A percentile compares a stretch with the other conserved stretches of the same genome.
Conservation (phyloP, 352 stramenopile species). For the Pythium monospermum region DNA sequence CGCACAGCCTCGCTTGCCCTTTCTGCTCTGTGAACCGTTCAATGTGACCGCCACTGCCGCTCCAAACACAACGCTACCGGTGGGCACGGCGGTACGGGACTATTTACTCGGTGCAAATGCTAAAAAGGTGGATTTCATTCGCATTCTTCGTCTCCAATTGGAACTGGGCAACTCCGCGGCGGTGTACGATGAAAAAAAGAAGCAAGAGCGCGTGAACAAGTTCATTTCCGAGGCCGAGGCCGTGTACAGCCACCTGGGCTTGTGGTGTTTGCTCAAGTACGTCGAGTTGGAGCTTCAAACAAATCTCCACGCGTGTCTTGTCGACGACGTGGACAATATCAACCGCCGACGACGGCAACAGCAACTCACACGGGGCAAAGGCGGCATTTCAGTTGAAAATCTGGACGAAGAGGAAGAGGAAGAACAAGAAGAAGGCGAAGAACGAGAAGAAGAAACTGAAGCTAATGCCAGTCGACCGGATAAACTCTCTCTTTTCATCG, state of each 20-base stretch:
- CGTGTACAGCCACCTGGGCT: constrained; percentile 54
- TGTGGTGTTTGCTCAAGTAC: constrained; percentile 81
- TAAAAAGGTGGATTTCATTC: constrained; percentile 64
- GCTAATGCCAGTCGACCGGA: constrained; percentile 10
- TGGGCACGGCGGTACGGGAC: constrained; percentile 38
- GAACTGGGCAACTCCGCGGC: constrained; percentile 69
- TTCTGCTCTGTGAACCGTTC: constrained; percentile 51
- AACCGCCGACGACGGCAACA: constrained; percentile 37
- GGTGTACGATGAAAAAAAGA: constrained; percentile 68
- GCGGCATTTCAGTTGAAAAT: constrained; percentile 15
- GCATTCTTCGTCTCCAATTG: constrained; percentile 53
- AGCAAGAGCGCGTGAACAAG: constrained; percentile 62
- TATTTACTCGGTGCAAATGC: constrained; percentile 67
- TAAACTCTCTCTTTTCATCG: constrained; percentile 21
- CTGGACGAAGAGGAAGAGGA: constrained; percentile 18
- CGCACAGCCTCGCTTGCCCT: constrained; percentile 24
- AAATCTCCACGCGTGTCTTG: constrained; percentile 65
- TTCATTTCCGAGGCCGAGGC: constrained; percentile 67
- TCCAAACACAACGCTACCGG: constrained; percentile 1
- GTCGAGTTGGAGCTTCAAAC: constrained; percentile 69
- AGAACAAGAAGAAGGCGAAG: constrained; percentile 19
- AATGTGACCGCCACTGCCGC: not conserved
- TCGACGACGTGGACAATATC: constrained; percentile 55
- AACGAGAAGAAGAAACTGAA: constrained; percentile 16
- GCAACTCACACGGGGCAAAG: not conserved